Conservation (phyloP, 108 stramenopile species). For the Discostella stelligeroides region DNA sequence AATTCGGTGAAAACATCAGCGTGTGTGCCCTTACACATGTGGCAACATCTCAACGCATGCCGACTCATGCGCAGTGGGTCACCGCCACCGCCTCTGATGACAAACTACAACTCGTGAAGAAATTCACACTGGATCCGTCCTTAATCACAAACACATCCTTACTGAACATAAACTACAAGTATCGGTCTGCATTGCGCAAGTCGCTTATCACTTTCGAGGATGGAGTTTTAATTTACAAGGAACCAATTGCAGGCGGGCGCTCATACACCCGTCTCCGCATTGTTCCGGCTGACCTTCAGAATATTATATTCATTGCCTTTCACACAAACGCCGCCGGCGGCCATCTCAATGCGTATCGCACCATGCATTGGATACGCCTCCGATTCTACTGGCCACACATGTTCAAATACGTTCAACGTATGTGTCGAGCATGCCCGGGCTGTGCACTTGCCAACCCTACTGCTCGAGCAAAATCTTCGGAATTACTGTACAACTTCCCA, state of each 20-base stretch:
- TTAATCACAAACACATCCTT: not conserved
- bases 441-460: not conserved
- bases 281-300: not conserved
- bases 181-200: not conserved
- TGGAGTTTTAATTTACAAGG: not conserved
- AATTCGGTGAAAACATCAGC: constrained; percentile 8
- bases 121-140: not conserved
- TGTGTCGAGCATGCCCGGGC: too few species aligned
- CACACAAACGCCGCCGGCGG: not conserved
- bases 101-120: too few species aligned
- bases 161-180: not conserved
- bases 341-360: not conserved
- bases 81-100: too few species aligned
- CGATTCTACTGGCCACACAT: not conserved
- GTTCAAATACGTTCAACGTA: not conserved
- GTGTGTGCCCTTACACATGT: not conserved
- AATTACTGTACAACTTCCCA: not conserved
- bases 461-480: not conserved
- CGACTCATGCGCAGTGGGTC: too few species aligned
- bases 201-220: not conserved
- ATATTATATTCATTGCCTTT: not conserved
- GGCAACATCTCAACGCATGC: too few species aligned
- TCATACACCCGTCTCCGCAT: not conserved
- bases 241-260: too few species aligned
- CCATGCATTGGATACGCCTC: not conserved